Conservation (phyloP, 176 grass and related monocot genomes). For the Themeda triandra region DNA sequence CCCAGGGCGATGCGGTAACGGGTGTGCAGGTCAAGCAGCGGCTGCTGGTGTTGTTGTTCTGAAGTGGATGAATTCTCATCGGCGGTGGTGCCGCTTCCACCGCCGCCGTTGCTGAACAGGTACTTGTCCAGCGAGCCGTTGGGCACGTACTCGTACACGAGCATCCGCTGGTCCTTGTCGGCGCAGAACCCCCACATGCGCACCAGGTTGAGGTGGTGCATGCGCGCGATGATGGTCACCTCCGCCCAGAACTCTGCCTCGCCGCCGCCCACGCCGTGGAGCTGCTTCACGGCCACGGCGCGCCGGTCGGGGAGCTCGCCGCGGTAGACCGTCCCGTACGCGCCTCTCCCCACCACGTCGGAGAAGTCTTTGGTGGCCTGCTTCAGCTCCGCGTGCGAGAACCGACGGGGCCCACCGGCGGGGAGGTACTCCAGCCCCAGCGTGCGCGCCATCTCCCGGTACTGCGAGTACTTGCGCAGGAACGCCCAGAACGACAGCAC, state of each 20-base stretch:
- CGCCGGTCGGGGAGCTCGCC: conserved; percentile 79
- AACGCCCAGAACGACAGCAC: conserved; percentile 91
- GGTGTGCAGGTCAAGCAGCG: conserved; percentile 77
- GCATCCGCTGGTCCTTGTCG: conserved; percentile 86
- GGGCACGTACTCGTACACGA: conserved; percentile 88
- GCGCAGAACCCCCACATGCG: conserved; percentile 98
- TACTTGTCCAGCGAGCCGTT: conserved; percentile 95
- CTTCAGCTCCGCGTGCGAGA: conserved; percentile 89
- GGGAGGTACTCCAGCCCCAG: conserved; percentile 84
- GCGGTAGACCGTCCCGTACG: conserved; percentile 75
- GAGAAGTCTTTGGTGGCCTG: conserved; percentile 86
- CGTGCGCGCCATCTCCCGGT: conserved; percentile 88
- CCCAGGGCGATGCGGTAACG: conserved; percentile 83
- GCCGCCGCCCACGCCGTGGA: conserved; percentile 62
- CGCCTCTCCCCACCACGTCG: conserved; percentile 63
- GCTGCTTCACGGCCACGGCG: conserved; percentile 83
- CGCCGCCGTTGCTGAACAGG: conserved; percentile 37
- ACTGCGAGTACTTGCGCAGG: conserved; percentile 93
- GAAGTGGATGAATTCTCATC: no score
- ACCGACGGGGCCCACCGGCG: conserved; percentile 70
- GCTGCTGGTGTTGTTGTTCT: neutral
- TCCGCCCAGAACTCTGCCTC: conserved; percentile 97
- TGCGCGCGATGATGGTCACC: conserved; percentile 92
- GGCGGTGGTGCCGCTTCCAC: no score
- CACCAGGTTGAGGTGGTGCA: conserved; percentile 97